Conservation (phyloP, 2,329 filamentous ascomycete genomes). For the Thermothelomyces thermophilus region DNA sequence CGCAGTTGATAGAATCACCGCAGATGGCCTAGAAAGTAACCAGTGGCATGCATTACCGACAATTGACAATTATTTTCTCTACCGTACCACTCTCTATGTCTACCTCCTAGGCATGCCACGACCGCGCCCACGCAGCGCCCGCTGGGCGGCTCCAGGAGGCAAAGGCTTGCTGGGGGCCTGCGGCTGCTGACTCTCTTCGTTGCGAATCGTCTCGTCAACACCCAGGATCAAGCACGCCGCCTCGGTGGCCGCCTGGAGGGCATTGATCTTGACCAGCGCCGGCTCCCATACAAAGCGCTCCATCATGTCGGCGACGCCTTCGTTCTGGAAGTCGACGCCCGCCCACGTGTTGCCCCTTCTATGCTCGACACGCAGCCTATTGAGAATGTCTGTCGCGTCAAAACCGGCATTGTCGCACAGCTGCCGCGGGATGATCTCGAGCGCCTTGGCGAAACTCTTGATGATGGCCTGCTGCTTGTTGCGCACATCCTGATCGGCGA, state of each 20-base stretch:
- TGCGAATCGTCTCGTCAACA: slow-evolving; percentile 97
- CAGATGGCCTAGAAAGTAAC: neutral
- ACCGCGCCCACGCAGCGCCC: slow-evolving; percentile 75
- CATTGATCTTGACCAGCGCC: slow-evolving; percentile 91
- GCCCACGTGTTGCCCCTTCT: slow-evolving; percentile 89
- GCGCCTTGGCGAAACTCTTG: slow-evolving; percentile 94
- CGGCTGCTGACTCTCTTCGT: slow-evolving; percentile 83
- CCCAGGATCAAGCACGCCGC: slow-evolving; percentile 91
- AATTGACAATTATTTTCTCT: slow-evolving; percentile 6
- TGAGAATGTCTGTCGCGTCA: slow-evolving; percentile 95
- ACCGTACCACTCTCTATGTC: slow-evolving; percentile 1
- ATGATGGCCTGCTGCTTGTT: slow-evolving; percentile 97
- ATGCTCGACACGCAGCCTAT: slow-evolving; percentile 93
- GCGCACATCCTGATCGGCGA: slow-evolving; percentile 84
- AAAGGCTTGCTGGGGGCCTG: slow-evolving; percentile 71
- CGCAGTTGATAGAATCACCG: neutral
- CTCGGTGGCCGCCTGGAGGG: slow-evolving; percentile 91
- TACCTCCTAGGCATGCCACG: slow-evolving; percentile 84
- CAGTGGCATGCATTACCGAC: neutral
- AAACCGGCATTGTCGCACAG: slow-evolving; percentile 98
- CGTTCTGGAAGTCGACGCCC: slow-evolving; percentile 88
- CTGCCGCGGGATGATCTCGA: slow-evolving; percentile 94
- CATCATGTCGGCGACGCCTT: slow-evolving; percentile 92
- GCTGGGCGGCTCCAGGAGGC: slow-evolving; percentile 77
- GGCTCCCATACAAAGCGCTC: slow-evolving; percentile 97